Base-by-base conservation (phyloP, 1,284 basidiomycete genomes). In the Crepidotus sp. region DNA sequence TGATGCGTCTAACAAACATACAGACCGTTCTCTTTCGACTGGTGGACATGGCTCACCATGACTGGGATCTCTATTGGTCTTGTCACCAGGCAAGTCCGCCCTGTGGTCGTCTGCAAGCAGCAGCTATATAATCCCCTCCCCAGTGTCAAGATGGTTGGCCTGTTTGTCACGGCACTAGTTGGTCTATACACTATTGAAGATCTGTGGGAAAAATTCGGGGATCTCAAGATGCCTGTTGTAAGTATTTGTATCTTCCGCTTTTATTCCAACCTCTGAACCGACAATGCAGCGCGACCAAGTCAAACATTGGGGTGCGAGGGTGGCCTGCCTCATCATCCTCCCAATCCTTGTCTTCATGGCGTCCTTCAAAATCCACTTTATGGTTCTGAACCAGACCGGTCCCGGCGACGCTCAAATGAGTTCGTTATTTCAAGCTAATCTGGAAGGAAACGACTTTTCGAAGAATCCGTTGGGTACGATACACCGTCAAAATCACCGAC, bases 321-420 rank as follows among this genome's bases (percentile, higher is more conserved):
- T 92, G 31, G 60, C 74, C 1, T 93, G 91, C 60, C 73, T 99
- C 36, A 97, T 98, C 56, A 61, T 96, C 51, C 63, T 98, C 7
- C 95, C 95, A 0, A 74, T 94, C 55, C 67, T 89, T 49, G 89
- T 98, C 55, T 98, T 97, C 70, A 88, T 96, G 77, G 66, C 79
- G 2, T 86, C 81, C 42, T 98, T 98, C 82, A 97, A 98, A 66
- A 70, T 96, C 10, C 96, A 98, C 64, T 98, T 98, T 68, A 61
- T 94, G 61, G 77, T 99, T 54, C 73, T 99, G 40, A 96, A 90
- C 64, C 88, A 91, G 50, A 88, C 90, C 3, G 95, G 95, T 32
- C 89, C 95, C 6, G 95, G 95, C 15, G 95, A 98, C 60, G 86
- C 94, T 1, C 95, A 98, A 63, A 98, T 98, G 95, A 92, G 87